Conservation (phyloP, 768 basidiomycete genomes). For the Panus rudis region DNA sequence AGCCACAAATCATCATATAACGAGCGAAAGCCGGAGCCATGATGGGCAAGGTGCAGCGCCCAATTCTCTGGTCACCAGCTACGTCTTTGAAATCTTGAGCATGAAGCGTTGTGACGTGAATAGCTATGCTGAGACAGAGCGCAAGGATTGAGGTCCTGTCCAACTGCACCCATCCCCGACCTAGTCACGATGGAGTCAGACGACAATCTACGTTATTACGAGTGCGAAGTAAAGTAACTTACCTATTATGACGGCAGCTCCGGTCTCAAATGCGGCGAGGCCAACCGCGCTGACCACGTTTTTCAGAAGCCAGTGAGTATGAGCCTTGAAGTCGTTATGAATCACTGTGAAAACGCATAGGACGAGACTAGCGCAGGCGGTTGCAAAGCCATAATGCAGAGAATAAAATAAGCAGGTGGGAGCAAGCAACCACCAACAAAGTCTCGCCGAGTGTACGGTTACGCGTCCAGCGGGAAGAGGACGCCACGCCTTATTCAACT, state of each 20-base stretch:
- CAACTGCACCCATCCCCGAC: no score
- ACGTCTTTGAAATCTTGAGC: constrained; percentile 19
- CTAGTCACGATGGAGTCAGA: no score
- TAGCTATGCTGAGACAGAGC: constrained; percentile 20
- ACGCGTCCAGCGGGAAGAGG: constrained; percentile 21
- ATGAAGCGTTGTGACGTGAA: constrained; percentile 31
- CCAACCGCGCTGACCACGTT: constrained; percentile 31
- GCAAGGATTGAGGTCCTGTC: constrained; percentile 14
- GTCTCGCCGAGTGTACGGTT: constrained; percentile 7
- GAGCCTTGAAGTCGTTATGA: constrained; percentile 17
- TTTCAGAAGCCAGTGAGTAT: constrained; percentile 28
- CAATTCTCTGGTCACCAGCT: constrained; percentile 6
- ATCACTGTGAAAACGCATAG: constrained; percentile 13
- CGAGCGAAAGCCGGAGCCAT: constrained; percentile 9
- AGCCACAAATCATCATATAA: constrained; percentile 11
- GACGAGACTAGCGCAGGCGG: constrained; percentile 9
- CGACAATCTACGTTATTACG: background rate
- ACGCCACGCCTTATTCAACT: constrained; percentile 18
- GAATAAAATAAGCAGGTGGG: constrained; percentile 13
- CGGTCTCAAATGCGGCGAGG: constrained; percentile 31
- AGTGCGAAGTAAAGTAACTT: constrained; percentile 4
- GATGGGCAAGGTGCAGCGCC: constrained; percentile 6
- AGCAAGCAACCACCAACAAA: constrained; percentile 17
- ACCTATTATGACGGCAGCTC: constrained; percentile 29
- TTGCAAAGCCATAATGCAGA: constrained; percentile 5